Conservation (phyloP, 2,329 filamentous ascomycete genomes). For the Fusarium mundagurra region DNA sequence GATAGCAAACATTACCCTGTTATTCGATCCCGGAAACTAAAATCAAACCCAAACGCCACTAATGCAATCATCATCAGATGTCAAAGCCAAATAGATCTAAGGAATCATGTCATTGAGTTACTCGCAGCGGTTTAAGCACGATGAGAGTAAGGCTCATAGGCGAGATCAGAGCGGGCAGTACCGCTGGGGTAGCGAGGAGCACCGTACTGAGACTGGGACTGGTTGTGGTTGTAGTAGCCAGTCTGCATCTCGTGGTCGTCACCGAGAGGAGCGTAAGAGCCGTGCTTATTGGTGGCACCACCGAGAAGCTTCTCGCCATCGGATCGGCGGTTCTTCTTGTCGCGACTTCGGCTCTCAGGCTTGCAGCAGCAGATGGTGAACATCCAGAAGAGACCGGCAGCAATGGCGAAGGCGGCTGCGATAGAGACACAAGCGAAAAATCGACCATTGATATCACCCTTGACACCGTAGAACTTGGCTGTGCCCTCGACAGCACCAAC, state of each 20-base stretch:
- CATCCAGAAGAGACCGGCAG: slow-evolving; percentile 87
- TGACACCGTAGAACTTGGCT: slow-evolving; percentile 77
- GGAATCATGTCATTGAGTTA: slow-evolving; percentile 29
- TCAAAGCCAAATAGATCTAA: slow-evolving; percentile 28
- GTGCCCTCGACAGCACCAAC: slow-evolving; percentile 62
- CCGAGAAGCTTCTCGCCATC: slow-evolving; percentile 64
- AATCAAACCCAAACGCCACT: slow-evolving; percentile 40
- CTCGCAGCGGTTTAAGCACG: slow-evolving; percentile 53
- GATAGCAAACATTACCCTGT: slow-evolving; percentile 1
- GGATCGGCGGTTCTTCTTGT: slow-evolving; percentile 47
- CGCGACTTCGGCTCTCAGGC: slow-evolving; percentile 48
- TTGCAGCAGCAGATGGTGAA: slow-evolving; percentile 86
- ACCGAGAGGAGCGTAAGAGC: slow-evolving; percentile 49
- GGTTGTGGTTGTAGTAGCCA: slow-evolving; percentile 52
- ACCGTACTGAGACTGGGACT: slow-evolving; percentile 45
- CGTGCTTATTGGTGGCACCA: slow-evolving; percentile 48
- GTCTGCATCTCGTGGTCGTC: slow-evolving; percentile 50
- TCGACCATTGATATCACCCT: slow-evolving; percentile 70
- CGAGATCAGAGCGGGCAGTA: slow-evolving; percentile 59
- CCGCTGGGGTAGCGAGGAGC: slow-evolving; percentile 54
- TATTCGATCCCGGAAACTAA: slow-evolving; percentile 20
- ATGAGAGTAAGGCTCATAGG: slow-evolving; percentile 73
- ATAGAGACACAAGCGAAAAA: slow-evolving; percentile 84
- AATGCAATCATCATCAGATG: slow-evolving; percentile 42
- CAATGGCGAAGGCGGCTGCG: slow-evolving; percentile 79